These are phyloP conservation scores for Skeletonema tropicum DNA, from an alignment of 108 stramenopile genomes.

Conservation along the genomic window DNA sequence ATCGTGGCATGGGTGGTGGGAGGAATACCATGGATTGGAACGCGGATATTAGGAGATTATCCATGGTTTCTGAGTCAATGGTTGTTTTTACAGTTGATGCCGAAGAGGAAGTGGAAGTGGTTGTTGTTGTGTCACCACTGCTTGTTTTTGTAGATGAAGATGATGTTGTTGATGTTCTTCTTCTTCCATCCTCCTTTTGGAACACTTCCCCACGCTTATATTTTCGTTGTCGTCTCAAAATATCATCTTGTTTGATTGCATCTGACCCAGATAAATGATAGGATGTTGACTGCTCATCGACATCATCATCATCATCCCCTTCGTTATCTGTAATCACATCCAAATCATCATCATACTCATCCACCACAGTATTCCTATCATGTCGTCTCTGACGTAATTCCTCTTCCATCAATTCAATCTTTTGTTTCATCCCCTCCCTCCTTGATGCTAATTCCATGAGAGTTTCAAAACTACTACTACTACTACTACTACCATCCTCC, in stretches of 20 bases:
- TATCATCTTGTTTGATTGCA: constrained; percentile 33
- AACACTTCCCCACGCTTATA: constrained; percentile 30
- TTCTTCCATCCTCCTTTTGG: constrained; percentile 3
- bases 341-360: constrained; percentile 15
- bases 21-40: constrained; percentile 69
- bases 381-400: constrained; percentile 6
- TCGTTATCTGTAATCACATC: constrained; percentile 1
- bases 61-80: constrained; percentile 30
- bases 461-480: constrained; percentile 10
- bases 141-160: not conserved
- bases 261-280: constrained; percentile 31
- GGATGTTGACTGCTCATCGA: constrained; percentile 26
- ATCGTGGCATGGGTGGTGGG: constrained; percentile 57
- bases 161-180: not conserved
- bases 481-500: not conserved
- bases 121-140: not conserved
- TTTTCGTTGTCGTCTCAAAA: constrained; percentile 43
- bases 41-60: constrained; percentile 53
- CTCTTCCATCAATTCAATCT: constrained; percentile 28
- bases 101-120: not conserved
- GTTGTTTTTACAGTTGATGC: constrained; percentile 17
- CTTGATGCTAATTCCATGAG: constrained; percentile 26
- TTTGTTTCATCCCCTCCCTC: constrained; percentile 27
- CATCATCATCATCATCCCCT: constrained; percentile 23
- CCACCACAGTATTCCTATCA: not conserved